Percentiles rank a stretch among this genome's conserved stretches.
These are phyloP conservation scores for Chenopodium suecicum DNA, from an alignment of 148 eudicot species.

Conservation along the genomic window DNA sequence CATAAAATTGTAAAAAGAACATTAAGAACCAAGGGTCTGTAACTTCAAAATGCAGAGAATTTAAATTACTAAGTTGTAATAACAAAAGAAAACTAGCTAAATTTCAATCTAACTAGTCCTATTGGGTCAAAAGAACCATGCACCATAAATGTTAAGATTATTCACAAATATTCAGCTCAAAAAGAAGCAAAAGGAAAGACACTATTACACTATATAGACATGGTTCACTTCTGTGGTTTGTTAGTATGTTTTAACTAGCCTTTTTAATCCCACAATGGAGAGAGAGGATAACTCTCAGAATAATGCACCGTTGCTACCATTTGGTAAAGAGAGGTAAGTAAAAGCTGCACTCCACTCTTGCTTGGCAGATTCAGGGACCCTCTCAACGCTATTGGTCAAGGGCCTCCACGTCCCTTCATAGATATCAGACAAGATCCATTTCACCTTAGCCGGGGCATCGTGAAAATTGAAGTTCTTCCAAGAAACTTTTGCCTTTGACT, in stretches of 20 bases:
- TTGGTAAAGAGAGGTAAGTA: slow-evolving; percentile 37
- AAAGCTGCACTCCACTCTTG: slow-evolving; percentile 59
- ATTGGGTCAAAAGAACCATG: slow-evolving; percentile 5
- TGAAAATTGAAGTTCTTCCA: slow-evolving; percentile 44
- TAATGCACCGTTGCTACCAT: background rate
- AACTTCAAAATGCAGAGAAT: background rate
- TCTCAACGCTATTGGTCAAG: slow-evolving; percentile 27
- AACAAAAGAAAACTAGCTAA: slow-evolving; percentile 7
- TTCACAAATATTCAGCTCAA: slow-evolving; percentile 14
- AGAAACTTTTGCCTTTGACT: slow-evolving; percentile 18
- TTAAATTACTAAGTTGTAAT: background rate
- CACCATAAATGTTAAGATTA: slow-evolving; percentile 8
- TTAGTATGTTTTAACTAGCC: slow-evolving; percentile 7
- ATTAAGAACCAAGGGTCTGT: no score
- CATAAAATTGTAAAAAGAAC: no score
- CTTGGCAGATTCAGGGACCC: slow-evolving; percentile 43
- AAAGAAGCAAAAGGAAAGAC: background rate
- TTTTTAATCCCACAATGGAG: background rate
- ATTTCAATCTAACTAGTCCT: background rate
- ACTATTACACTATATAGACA: slow-evolving; percentile 12
- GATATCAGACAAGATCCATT: slow-evolving; percentile 46
- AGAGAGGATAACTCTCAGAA: background rate
- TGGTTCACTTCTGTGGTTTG: slow-evolving; percentile 1
- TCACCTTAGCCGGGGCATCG: slow-evolving; percentile 45
- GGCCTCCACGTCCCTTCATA: slow-evolving; percentile 49